phyloP scores from a whole-genome alignment of 768 basidiomycete genomes.

The Mycena galericulata region DNA sequence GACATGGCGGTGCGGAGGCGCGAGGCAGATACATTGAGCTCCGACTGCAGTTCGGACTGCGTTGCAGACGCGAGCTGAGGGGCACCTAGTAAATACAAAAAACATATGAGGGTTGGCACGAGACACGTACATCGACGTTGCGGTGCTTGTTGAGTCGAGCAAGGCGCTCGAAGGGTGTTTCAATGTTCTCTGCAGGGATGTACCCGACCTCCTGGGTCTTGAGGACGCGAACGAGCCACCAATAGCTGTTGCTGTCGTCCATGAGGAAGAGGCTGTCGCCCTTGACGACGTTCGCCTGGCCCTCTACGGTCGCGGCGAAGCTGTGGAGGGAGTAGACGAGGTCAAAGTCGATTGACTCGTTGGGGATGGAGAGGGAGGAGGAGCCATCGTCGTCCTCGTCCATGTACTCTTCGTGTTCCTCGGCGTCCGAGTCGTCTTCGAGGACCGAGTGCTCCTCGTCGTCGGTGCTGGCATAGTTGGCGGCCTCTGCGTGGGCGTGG shows the following conservation, averaged over 20 bases:
- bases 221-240: slow-evolving; percentile 99
- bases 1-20: slow-evolving; percentile 63
- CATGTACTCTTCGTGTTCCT: slow-evolving; percentile 77
- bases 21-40: slow-evolving; percentile 61
- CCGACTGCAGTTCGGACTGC: slow-evolving; percentile 73
- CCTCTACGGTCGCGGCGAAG: slow-evolving; percentile 97
- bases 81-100: slow-evolving; percentile 14
- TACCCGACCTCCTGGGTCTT: slow-evolving; percentile 99
- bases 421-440: slow-evolving; percentile 85
- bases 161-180: slow-evolving; percentile 96
- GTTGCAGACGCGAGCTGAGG: slow-evolving; percentile 80
- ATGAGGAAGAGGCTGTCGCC: slow-evolving; percentile 96
- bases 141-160: slow-evolving; percentile 97
- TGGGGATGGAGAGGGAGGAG: slow-evolving; percentile 87
- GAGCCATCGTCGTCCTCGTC: slow-evolving; percentile 85
- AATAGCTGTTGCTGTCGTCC: slow-evolving; percentile 99
- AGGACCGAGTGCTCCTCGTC: slow-evolving; percentile 88
- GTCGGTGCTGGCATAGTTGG: slow-evolving; percentile 51
- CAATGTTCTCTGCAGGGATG: slow-evolving; percentile 99
- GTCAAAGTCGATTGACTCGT: slow-evolving; percentile 94
- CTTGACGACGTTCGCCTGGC: slow-evolving; percentile 98
- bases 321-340: slow-evolving; percentile 94
- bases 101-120: background rate
- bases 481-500: slow-evolving; percentile 61
- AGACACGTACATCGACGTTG: slow-evolving; percentile 88